Evolutionary conservation across 192 early-diverging fungal genomes (phyloP), one percentile per base, ranked within the genome.

Genomic region (Thamnidium elegans): DNA sequence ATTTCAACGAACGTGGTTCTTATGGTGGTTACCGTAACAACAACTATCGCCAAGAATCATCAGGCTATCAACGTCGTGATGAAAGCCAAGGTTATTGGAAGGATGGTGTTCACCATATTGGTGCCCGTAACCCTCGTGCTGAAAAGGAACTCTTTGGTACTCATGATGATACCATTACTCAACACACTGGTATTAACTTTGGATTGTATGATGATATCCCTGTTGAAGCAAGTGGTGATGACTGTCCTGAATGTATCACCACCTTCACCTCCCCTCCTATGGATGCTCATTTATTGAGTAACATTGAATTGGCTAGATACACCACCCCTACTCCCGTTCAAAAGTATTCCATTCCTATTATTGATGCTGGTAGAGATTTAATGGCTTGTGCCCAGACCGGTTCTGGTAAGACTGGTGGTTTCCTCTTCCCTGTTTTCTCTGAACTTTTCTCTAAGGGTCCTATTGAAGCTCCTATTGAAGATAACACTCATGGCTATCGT

Each of bases 331-430:
- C 96, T 34, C 96, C 96, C 7, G 94, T 99, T 34, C 96, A 99
- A 75, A 93, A 94, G 79, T 89, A 90, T 77, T 94, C 93, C 23
- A 89, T 90, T 69, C 88, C 87, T 67, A 91, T 90, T 77, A 90
- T 94, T 36, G 78, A 81, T 42, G 71, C 74, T 36, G 86, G 88
- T 54, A 89, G 96, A 69, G 96, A 99, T 78, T 79, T 99, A 78
- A 99, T 99, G 96, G 96, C 94, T 30, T 99, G 95, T 75, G 96
- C 96, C 32, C 96, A 98, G 78, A 98, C 96, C 20, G 96, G 64
- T 78, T 91, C 87, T 21, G 90, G 92, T 52, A 93, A 98, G 80
- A 99, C 96, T 47, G 96, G 90, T 63, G 96, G 95, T 48, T 99
- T 99, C 83, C 82, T 99, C 65, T 90, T 99, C 81, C 96, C 96